These are phyloP conservation scores for Clavispora phyllophila DNA, from an alignment of 805 yeast species.

Conservation along the genomic window DNA sequence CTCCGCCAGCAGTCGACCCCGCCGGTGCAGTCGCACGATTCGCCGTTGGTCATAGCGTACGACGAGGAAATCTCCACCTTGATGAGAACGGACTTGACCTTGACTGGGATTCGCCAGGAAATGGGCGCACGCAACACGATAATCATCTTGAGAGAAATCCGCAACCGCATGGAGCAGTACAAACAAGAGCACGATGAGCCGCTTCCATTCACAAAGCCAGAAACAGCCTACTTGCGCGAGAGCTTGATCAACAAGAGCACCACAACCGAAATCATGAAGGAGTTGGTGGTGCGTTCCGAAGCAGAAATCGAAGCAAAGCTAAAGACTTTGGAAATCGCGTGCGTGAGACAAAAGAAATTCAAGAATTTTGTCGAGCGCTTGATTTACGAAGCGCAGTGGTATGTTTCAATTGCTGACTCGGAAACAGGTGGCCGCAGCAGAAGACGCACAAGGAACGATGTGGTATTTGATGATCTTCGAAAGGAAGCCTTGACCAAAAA, in stretches of 20 bases:
- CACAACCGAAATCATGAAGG: slow-evolving; percentile 9
- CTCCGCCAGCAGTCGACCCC: background rate
- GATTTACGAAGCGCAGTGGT: slow-evolving; percentile 39
- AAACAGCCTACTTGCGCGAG: slow-evolving; percentile 17
- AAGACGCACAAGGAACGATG: slow-evolving; percentile 11
- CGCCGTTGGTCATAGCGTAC: background rate
- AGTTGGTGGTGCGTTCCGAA: slow-evolving; percentile 23
- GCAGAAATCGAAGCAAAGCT: slow-evolving; percentile 18
- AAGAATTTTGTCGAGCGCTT: slow-evolving; percentile 26
- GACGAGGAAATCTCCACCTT: slow-evolving; percentile 4
- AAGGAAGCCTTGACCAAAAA: slow-evolving; percentile 8
- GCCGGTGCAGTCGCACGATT: slow-evolving; percentile 6
- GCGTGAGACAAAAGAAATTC: slow-evolving; percentile 24
- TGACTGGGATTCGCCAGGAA: slow-evolving; percentile 5
- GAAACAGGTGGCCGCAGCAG: slow-evolving; percentile 12
- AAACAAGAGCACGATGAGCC: background rate
- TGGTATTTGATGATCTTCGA: slow-evolving; percentile 15
- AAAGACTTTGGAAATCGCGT: slow-evolving; percentile 21
- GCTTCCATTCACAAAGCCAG: slow-evolving; percentile 22
- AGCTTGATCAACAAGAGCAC: slow-evolving; percentile 12
- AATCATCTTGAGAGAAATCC: background rate
- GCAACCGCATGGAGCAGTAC: background rate
- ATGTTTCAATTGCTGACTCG: slow-evolving; percentile 17
- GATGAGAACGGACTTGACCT: slow-evolving; percentile 17
- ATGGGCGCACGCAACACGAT: background rate